Base-by-base conservation (phyloP, 2,329 filamentous ascomycete species). In the Cytospora piceicola region DNA sequence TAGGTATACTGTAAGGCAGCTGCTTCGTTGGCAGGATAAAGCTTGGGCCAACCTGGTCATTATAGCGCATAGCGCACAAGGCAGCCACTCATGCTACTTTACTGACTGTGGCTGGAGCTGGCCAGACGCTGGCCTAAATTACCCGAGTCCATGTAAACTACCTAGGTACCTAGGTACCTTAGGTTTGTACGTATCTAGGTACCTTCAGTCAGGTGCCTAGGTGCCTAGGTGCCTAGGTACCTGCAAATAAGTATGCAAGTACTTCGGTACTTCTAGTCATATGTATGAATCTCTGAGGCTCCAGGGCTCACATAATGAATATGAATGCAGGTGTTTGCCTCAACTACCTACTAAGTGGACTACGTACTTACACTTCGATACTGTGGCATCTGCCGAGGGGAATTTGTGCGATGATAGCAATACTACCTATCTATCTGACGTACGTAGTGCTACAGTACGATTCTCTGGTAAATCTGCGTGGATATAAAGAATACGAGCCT, bases 21-120 rank as follows among this genome's bases (percentile, higher is more conserved):
- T 49, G 46, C 46, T 49, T 49, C 46, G 46, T 49, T 49, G 46
- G 46, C 46, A 49, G 46, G 46, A 49, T 49, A 49, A 49, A 49
- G 46, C 46, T 49, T 24, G 46, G 46, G 22, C 46, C 46, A 49
- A 22, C 24, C 46, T 24, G 46, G 46, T n/a, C 46, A 49, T 20
- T 49, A 14, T 24, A 49, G 46, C 46, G 46, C 46, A 14, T 24
- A 49, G 46, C 46, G 46, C 46, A 24, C n/a, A 12, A 49, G 22
- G 46, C 46, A 49, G 42, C 42, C 42, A 49, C n/a, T n/a, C n/a
- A n/a, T n/a, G n/a, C n/a, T n/a, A n/a, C n/a, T n/a, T 22, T 12
- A 36, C 34, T 36, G 34, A 36, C 34, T 36, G 46, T 49, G 46
- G 46, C 46, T 49, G 46, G 46, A 49, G 46, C 20, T 49, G 42